These are phyloP conservation scores for Magnusiomyces paraingens DNA, from an alignment of 1,139 yeast genomes.

Conservation along the genomic window DNA sequence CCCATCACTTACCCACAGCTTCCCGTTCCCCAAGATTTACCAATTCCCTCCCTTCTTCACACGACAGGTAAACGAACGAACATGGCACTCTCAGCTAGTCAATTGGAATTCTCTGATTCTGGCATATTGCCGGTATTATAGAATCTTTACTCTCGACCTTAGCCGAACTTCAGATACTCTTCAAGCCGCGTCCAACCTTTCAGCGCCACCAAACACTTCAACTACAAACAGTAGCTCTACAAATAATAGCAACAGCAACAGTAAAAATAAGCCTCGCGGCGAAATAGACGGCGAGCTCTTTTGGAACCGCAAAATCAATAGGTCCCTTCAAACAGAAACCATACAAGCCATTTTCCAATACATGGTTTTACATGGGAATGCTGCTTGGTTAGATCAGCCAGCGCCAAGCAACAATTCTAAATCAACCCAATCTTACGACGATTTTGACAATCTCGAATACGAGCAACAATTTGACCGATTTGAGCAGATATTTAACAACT, in stretches of 20 bases:
- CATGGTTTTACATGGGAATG: slow-evolving; percentile 51
- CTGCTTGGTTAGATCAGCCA: slow-evolving; percentile 38
- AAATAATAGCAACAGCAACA: too few species aligned
- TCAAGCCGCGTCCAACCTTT: too few species aligned
- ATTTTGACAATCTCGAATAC: slow-evolving; percentile 7
- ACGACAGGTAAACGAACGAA: slow-evolving; percentile 74
- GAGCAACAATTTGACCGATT: slow-evolving; percentile 5
- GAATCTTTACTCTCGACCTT: slow-evolving; percentile 44
- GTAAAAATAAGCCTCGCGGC: slow-evolving; percentile 1
- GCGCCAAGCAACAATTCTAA: slow-evolving; percentile 3
- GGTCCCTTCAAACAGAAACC: slow-evolving; percentile 52
- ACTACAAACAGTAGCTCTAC: background rate
- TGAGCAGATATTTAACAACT: slow-evolving; percentile 8
- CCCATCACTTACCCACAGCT: slow-evolving; percentile 3
- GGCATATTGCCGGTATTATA: slow-evolving; percentile 52
- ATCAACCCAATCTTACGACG: slow-evolving; percentile 3
- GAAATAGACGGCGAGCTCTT: slow-evolving; percentile 35
- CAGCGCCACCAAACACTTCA: too few species aligned
- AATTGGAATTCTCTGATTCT: slow-evolving; percentile 54
- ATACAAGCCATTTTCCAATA: slow-evolving; percentile 49
- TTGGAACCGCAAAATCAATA: slow-evolving; percentile 44
- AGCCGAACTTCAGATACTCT: slow-evolving; percentile 20
- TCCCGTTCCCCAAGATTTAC: slow-evolving; percentile 62
- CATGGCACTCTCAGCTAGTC: slow-evolving; percentile 61
- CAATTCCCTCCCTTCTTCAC: slow-evolving; percentile 91